Evolutionary conservation across 495 filamentous ascomycete genomes (phyloP).

Genomic region (Lophium mytilinum): DNA sequence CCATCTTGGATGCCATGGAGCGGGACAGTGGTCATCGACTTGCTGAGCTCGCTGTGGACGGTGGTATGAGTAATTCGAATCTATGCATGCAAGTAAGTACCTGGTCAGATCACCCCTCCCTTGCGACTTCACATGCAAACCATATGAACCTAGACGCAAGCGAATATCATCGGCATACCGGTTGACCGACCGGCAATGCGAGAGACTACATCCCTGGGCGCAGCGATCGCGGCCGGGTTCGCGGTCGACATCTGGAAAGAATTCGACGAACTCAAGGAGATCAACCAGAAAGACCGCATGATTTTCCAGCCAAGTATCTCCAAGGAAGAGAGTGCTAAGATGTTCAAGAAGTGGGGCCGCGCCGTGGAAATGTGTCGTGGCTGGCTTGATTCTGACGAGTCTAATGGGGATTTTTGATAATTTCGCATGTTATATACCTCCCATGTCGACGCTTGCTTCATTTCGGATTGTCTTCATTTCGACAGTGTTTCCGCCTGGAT

Average conservation of each 20-base stretch:
- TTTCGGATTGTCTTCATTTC: slow-evolving; percentile 6
- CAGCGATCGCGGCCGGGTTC: slow-evolving; percentile 90
- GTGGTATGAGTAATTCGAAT: slow-evolving; percentile 89
- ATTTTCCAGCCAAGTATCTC: slow-evolving; percentile 64
- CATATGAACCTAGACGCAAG: slow-evolving; percentile 57
- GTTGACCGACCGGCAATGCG: slow-evolving; percentile 86
- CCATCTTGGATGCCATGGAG: slow-evolving; percentile 92
- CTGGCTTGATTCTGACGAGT: slow-evolving; percentile 55
- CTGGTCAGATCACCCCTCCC: slow-evolving; percentile 5
- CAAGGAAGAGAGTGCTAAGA: slow-evolving; percentile 48
- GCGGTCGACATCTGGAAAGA: slow-evolving; percentile 75
- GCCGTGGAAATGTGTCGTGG: slow-evolving; percentile 87
- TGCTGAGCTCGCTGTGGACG: slow-evolving; percentile 75
- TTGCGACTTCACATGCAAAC: slow-evolving; percentile 5
- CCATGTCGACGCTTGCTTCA: slow-evolving; percentile 9
- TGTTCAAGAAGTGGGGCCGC: slow-evolving; percentile 76
- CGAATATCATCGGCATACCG: slow-evolving; percentile 80
- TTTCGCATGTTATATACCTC: slow-evolving; percentile 20
- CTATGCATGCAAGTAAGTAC: slow-evolving; percentile 78
- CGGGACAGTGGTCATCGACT: slow-evolving; percentile 76
- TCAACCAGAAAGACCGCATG: slow-evolving; percentile 67
- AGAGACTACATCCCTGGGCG: slow-evolving; percentile 86
- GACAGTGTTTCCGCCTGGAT: background rate
- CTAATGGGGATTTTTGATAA: slow-evolving; percentile 31
- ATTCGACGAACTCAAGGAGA: slow-evolving; percentile 67